Conservation (phyloP, 2,329 filamentous ascomycete species). For the Graphilbum sp. region DNA sequence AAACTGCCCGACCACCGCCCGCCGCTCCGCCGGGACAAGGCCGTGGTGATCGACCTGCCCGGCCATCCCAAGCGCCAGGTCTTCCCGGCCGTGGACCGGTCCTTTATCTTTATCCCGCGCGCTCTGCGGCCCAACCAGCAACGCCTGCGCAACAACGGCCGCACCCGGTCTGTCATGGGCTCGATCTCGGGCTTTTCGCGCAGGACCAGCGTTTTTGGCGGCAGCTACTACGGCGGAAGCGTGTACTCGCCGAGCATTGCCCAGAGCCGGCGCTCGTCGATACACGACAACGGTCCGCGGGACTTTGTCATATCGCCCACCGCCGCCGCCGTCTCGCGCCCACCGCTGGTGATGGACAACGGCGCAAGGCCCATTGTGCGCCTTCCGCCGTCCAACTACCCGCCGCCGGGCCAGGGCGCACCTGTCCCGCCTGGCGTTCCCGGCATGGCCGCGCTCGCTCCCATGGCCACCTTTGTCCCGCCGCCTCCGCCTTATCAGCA, state of each 20-base stretch:
- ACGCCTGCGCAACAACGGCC: constrained; percentile 56
- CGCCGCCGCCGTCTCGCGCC: constrained; percentile 58
- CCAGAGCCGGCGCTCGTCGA: constrained; percentile 81
- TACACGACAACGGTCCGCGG: constrained; percentile 32
- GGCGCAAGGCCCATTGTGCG: constrained; percentile 58
- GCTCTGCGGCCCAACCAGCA: constrained; percentile 88
- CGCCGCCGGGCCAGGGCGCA: not conserved
- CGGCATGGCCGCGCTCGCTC: no score
- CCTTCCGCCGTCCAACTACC: constrained; percentile 46
- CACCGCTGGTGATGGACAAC: constrained; percentile 41
- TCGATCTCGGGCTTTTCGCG: constrained; percentile 54
- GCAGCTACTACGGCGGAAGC: constrained; percentile 51
- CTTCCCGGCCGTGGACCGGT: constrained; percentile 75
- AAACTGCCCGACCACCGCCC: constrained; percentile 89
- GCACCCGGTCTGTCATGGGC: constrained; percentile 51
- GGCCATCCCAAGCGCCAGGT: constrained; percentile 69
- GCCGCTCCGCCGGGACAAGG: constrained; percentile 86
- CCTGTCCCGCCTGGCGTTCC: not conserved
- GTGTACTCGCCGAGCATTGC: constrained; percentile 73
- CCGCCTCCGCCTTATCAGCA: not conserved
- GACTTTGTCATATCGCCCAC: constrained; percentile 69
- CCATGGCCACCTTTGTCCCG: not conserved
- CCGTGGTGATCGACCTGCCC: constrained; percentile 83
- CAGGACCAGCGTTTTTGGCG: constrained; percentile 57
- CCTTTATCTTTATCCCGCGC: constrained; percentile 94